Base-by-base conservation (phyloP, 2,329 filamentous ascomycete genomes). In the Diaporthe sp. region DNA sequence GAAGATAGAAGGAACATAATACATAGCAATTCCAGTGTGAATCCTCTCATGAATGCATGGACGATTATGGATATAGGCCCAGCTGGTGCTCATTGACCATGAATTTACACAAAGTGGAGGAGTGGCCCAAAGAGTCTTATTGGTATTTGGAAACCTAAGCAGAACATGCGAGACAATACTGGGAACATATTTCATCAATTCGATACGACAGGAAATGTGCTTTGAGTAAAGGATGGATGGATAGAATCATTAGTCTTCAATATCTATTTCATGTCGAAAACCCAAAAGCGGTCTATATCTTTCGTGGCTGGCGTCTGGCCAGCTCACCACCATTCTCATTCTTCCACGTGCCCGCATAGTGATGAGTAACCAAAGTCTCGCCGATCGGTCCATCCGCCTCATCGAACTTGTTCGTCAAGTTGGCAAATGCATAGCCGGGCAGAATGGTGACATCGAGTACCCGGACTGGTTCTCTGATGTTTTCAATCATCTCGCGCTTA, bases 291-390 rank as follows among this genome's bases (percentile, higher is more conserved):
- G 12, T 39, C 39, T 62, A 72, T 62, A 61, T 72, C 37, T 15
- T 53, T 8, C 5, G 25, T 15, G 44, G 70, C 42, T 39, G 31
- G 0, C 51, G 37, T 34, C 55, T 72, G 2, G 71, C 71, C 15
- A 73, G 46, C 22, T 75, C 74, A 6, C 76, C 76, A 5, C 76
- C 76, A 17, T 49, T 28, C 13, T 70, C 57, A 22, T 76, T 77
- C 59, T 74, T 77, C 76, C 76, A 77, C 9, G 76, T 57, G 17
- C 74, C 76, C 4, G 76, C 70, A 19, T 74, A 77, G 57, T 77
- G 76, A 67, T 77, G 76, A n/a, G 46, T 37, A 12, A 77, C 71
- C 51, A 77, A 17, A 17, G 70, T 34, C 15, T 72, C 61, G 2
- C 74, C 74, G 12, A 74, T 39, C 2, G 68, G 58, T 22, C 44